Percentiles rank a stretch among this genome's conserved stretches.
phyloP scores from a whole-genome alignment of 805 yeast species.

The Hanseniaspora pseudoguilliermondii region DNA sequence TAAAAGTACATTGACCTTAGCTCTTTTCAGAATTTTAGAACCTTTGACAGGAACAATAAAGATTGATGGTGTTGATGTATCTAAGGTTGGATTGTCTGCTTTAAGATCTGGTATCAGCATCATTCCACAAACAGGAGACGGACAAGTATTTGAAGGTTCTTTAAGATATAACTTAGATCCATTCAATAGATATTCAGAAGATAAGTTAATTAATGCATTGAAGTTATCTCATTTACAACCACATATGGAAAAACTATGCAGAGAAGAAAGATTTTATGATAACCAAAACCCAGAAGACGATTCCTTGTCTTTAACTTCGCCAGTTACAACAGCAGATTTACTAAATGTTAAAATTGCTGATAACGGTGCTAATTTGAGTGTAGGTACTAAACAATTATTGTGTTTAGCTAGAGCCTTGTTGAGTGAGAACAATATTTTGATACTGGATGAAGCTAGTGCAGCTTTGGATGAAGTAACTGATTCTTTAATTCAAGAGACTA shows the following conservation, averaged over 20 bases:
- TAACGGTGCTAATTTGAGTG: conserved; percentile 51
- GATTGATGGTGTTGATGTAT: conserved; percentile 47
- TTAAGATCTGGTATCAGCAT: conserved; percentile 49
- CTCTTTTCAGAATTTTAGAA: conserved; percentile 45
- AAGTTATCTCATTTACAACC: conserved; percentile 20
- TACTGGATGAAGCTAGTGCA: conserved; percentile 74
- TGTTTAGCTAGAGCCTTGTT: conserved; percentile 77
- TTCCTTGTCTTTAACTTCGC: neutral
- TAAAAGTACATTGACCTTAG: conserved; percentile 54
- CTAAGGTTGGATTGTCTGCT: conserved; percentile 38
- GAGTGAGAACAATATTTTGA: conserved; percentile 58
- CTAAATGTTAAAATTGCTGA: conserved; percentile 45
- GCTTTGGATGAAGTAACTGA: conserved; percentile 81
- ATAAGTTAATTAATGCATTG: conserved; percentile 44
- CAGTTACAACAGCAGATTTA: conserved; percentile 17
- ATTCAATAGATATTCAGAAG: conserved; percentile 38
- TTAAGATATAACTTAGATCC: conserved; percentile 54
- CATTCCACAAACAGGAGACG: conserved; percentile 50
- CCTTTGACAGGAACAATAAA: conserved; percentile 35
- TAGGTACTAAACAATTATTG: conserved; percentile 60
- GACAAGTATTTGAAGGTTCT: conserved; percentile 50
- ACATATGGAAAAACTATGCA: conserved; percentile 11
- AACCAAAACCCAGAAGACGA: neutral
- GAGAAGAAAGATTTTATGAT: conserved; percentile 11
- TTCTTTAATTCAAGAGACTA: conserved; percentile 60